Conservation (phyloP, 75 land plant genomes). For the Isoetes taiwanensis region DNA sequence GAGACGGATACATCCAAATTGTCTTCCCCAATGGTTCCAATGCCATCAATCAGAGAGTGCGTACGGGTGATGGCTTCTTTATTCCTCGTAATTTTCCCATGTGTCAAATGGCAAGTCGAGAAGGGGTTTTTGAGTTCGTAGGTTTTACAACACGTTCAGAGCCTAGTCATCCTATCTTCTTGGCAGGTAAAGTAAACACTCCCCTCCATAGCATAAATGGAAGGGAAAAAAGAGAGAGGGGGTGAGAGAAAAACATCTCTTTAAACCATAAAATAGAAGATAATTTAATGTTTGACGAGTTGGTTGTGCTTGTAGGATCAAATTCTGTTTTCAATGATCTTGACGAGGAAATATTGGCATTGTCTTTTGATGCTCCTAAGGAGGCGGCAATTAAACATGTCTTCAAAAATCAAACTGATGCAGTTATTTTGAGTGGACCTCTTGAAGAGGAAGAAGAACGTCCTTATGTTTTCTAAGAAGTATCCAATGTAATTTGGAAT, state of each 20-base stretch:
- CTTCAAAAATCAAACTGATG: constrained; percentile 26
- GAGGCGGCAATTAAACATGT: constrained; percentile 14
- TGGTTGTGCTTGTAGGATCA: constrained; percentile 19
- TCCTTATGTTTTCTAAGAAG: too few species aligned
- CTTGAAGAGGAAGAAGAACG: too few species aligned
- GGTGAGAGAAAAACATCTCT: too few species aligned
- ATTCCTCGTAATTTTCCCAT: constrained; percentile 60
- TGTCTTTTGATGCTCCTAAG: constrained; percentile 35
- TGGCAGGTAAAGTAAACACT: constrained; percentile 33
- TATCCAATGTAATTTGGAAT: too few species aligned
- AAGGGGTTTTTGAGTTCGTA: constrained; percentile 52
- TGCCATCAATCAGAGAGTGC: constrained; percentile 35
- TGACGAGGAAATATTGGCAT: constrained; percentile 35
- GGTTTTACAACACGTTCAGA: constrained; percentile 62
- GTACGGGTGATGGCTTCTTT: constrained; percentile 48
- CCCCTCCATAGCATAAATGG: too few species aligned
- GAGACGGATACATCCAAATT: constrained; percentile 44
- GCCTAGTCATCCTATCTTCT: constrained; percentile 53
- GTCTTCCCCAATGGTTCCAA: constrained; percentile 52
- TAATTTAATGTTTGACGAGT: neutral
- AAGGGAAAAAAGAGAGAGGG: too few species aligned
- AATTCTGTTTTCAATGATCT: constrained; percentile 38
- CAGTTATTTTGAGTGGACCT: constrained; percentile 37
- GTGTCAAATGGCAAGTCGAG: constrained; percentile 56
- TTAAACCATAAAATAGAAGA: neutral